Conservation (phyloP, 2,329 filamentous ascomycete species). For the Orbilia oligospora region DNA sequence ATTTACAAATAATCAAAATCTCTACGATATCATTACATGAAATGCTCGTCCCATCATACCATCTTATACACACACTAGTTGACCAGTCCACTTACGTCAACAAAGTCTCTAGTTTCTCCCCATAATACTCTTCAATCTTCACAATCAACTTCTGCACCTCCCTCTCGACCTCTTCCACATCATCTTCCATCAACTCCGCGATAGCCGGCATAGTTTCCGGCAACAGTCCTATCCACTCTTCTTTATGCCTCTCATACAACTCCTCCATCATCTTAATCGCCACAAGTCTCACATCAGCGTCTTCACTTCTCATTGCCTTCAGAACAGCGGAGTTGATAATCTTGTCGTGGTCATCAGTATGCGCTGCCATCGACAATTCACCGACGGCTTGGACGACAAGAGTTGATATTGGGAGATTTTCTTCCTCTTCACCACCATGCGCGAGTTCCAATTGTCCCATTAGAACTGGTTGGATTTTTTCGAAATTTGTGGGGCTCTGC, state of each 20-base stretch:
- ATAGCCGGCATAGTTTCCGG: conserved; percentile 98
- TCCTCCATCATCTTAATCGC: conserved; percentile 85
- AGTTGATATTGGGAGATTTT: conserved; percentile 68
- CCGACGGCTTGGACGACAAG: conserved; percentile 50
- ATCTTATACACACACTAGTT: not conserved
- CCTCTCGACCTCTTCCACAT: conserved; percentile 91
- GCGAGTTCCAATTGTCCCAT: conserved; percentile 75
- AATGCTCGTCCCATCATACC: not conserved
- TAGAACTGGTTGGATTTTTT: conserved; percentile 78
- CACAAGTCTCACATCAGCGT: conserved; percentile 79
- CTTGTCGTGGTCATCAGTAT: conserved; percentile 91
- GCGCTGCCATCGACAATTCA: conserved; percentile 79
- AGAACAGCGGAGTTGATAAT: conserved; percentile 85
- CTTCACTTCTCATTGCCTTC: conserved; percentile 81
- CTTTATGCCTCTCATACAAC: conserved; percentile 83
- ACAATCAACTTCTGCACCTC: conserved; percentile 92
- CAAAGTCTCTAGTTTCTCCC: conserved; percentile 93
- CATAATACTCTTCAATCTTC: conserved; percentile 88
- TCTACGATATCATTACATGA: not conserved
- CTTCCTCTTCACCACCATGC: conserved; percentile 64
- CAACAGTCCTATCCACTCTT: conserved; percentile 92
- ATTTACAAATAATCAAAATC: not conserved
- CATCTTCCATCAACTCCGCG: conserved; percentile 94
- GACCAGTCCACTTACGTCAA: conserved; percentile 75
- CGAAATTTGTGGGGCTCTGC: conserved; percentile 91